Base-by-base conservation (phyloP, 2,329 filamentous ascomycete genomes). In the Colletotrichum horii region DNA sequence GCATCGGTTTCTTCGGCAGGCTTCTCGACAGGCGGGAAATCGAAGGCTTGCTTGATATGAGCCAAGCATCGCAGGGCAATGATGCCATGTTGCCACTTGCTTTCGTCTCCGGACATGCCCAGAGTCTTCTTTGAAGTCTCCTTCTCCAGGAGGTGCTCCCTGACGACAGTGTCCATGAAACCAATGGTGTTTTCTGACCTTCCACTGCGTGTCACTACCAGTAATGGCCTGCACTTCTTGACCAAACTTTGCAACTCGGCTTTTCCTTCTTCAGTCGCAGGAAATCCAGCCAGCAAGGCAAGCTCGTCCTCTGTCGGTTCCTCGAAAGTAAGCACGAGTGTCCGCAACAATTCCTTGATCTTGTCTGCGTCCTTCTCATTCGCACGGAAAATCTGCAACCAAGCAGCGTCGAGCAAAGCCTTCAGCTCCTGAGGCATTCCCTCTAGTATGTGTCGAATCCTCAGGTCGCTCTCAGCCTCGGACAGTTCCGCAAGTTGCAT, bases 281-380 rank as follows among this genome's bases (percentile, higher is more conserved):
- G 78, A 2, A 87, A 74, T 0, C 85, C 85, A 4, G 83, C 81
- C 8, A 87, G 81, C 2, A 87, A 78, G 8, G 80, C 81, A 3
- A 87, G 82, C 64, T 86, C 85, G 3, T 77, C 78, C 26, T 84
- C 82, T 0, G 81, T 86, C 6, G 85, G 85, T 24, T 87, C 84
- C 66, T 86, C 84, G 22, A 84, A 85, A 0, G 84, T 86, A 8
- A 87, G 80, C 3, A 86, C 84, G 4, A 87, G 79, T 0, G 84
- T 82, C n/a, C 85, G 81, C 6, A 87, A 75, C 79, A 87, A 83
- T 75, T 87, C 85, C 74, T 85, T 85, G 43, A 87, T 84, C 58
- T 84, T 83, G n/a, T 84, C 84, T 1, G 80, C 77, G 7, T 84
- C 78, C 1, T 77, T 74, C 15, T 80, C 79, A 28, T 83, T 84